These are phyloP conservation scores for Histomonas meleagridis DNA, from an alignment of 208 protist genomes.

Conservation along the genomic window DNA sequence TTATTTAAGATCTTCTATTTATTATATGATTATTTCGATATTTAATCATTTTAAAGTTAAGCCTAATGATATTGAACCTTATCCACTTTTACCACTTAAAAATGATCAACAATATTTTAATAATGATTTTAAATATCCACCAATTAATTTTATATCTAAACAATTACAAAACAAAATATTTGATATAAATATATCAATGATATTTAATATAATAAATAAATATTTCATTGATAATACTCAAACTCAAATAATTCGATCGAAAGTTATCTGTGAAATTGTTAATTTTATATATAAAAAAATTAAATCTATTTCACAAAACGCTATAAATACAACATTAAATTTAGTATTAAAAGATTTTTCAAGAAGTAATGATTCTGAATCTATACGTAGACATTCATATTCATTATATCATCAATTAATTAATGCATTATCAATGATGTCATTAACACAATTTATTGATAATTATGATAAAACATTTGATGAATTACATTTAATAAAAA, in stretches of 20 bases:
- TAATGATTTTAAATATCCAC: neutral
- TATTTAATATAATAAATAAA: neutral
- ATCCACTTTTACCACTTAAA: neutral
- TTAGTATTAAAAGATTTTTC: slow-evolving; percentile 5
- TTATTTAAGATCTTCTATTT: neutral
- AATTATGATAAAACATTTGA: neutral
- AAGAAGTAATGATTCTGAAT: neutral
- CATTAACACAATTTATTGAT: neutral
- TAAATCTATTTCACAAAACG: neutral
- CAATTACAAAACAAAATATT: neutral
- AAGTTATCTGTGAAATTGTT: neutral
- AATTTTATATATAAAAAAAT: neutral
- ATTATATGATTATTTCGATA: neutral
- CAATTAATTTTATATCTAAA: neutral
- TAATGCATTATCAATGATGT: neutral
- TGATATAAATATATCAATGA: neutral
- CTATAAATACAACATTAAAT: neutral
- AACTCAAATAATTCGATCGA: neutral
- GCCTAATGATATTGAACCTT: neutral
- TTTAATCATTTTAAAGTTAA: neutral
- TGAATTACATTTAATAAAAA: neutral
- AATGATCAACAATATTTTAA: no score
- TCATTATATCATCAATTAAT: neutral
- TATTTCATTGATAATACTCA: neutral
- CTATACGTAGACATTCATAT: neutral